These are phyloP conservation scores for Cutaneotrichosporon sp. DNA, from an alignment of 1,284 basidiomycete genomes.

Conservation along the genomic window DNA sequence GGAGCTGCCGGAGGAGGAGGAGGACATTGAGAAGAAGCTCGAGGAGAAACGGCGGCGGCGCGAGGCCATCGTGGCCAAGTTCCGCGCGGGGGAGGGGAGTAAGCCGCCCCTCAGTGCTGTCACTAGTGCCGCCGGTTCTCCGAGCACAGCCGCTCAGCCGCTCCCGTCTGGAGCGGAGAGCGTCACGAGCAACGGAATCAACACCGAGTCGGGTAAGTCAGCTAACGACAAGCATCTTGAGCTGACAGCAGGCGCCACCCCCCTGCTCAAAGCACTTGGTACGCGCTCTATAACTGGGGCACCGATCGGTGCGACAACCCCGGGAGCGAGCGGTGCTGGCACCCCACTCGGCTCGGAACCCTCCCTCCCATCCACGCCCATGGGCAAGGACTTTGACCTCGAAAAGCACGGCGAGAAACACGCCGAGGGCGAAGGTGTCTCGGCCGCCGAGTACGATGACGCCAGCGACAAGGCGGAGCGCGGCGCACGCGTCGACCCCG, in stretches of 20 bases:
- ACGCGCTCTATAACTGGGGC: constrained; percentile 28
- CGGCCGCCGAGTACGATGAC: constrained; percentile 87
- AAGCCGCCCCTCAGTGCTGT: constrained; percentile 15
- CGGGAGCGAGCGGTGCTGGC: constrained; percentile 21
- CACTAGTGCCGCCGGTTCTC: not conserved
- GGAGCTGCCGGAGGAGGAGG: constrained; percentile 62
- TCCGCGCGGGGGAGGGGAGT: constrained; percentile 46
- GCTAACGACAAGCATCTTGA: too few species aligned
- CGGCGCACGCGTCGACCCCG: not conserved
- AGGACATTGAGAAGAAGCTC: constrained; percentile 69
- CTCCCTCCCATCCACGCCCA: constrained; percentile 38
- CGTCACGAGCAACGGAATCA: constrained; percentile 38
- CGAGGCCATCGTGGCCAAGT: constrained; percentile 82
- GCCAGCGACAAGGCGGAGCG: constrained; percentile 61
- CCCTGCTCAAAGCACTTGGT: constrained; percentile 36
- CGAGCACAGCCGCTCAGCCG: not conserved
- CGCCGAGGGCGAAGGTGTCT: constrained; percentile 49
- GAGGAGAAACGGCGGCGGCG: constrained; percentile 77
- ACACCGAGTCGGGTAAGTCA: constrained; percentile 35
- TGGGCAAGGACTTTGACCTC: constrained; percentile 47
- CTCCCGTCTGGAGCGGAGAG: constrained; percentile 37
- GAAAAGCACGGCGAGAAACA: constrained; percentile 28
- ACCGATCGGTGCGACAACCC: not conserved
- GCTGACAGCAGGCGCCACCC: constrained; percentile 37
- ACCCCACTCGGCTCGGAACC: constrained; percentile 37